Conservation (phyloP, 208 protist genomes). For the Leishmania arabica region DNA sequence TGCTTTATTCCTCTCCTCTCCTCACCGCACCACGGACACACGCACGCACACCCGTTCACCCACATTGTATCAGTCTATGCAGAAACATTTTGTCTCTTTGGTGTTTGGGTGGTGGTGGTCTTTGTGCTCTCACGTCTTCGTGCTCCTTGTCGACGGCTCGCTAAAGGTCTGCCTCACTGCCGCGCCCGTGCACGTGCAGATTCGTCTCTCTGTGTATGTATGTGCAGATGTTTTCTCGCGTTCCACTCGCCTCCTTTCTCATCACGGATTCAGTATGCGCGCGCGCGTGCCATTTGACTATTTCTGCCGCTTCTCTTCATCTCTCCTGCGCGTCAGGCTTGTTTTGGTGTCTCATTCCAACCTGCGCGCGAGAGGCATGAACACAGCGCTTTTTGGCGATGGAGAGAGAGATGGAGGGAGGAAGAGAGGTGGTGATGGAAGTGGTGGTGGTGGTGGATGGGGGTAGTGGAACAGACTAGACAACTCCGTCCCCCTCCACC, state of each 20-base stretch:
- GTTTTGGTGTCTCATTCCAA: not conserved
- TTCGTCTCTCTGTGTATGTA: not conserved
- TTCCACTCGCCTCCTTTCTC: slow-evolving; percentile 9
- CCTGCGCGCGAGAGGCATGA: not conserved
- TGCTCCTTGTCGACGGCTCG: too few relatives aligned
- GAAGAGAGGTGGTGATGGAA: too few relatives aligned
- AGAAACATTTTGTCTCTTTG: not conserved
- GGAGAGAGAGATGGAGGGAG: not conserved
- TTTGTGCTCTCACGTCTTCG: too few relatives aligned
- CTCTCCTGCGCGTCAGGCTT: not conserved
- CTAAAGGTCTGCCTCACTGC: too few relatives aligned
- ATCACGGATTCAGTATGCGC: not conserved
- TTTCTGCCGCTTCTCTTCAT: too few relatives aligned
- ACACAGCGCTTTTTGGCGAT: not conserved
- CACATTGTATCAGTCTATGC: not conserved
- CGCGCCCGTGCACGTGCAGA: too few relatives aligned
- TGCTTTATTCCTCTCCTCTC: not conserved
- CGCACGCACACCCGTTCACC: not conserved
- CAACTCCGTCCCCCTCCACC: too few relatives aligned
- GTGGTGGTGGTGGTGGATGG: not conserved
- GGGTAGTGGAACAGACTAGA: too few relatives aligned
- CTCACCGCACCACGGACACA: not conserved
- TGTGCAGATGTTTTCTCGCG: not conserved
- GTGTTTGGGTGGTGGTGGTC: not conserved
- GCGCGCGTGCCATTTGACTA: too few relatives aligned